These are phyloP conservation scores for Gleditsia sinensis DNA, from an alignment of 306 rosid species.

Conservation along the genomic window DNA sequence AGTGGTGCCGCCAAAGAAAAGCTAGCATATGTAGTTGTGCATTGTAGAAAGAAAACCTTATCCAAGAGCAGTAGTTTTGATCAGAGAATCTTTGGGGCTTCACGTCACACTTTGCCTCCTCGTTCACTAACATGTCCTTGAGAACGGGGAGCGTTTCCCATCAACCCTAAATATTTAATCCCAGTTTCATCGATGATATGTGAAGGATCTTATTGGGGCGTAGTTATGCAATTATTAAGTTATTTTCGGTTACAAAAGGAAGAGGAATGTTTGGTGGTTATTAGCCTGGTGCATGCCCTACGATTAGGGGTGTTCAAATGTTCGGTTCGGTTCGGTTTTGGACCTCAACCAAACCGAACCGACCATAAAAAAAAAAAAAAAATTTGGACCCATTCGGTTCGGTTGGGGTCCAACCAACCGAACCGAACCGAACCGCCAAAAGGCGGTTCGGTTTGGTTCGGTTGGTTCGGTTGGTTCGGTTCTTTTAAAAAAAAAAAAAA, in stretches of 20 bases:
- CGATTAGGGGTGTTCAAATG: too few relatives aligned
- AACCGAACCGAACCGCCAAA: too few relatives aligned
- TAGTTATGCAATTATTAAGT: constrained; percentile 28
- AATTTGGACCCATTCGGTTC: too few relatives aligned
- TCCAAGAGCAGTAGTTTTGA: constrained; percentile 41
- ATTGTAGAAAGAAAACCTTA: constrained; percentile 36
- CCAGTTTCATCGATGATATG: background rate
- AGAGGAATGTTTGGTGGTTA: constrained; percentile 24
- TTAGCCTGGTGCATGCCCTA: too few relatives aligned
- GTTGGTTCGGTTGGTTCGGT: too few relatives aligned
- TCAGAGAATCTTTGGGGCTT: constrained; percentile 62
- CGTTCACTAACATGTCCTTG: constrained; percentile 61
- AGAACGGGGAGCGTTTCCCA: constrained; percentile 46
- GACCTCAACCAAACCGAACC: too few relatives aligned
- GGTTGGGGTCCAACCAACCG: too few relatives aligned
- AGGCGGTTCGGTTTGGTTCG: too few relatives aligned
- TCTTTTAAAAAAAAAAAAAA: too few relatives aligned
- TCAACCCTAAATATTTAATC: constrained; percentile 11
- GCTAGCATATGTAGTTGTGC: background rate
- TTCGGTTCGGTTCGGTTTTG: too few relatives aligned
- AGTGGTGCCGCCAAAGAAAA: constrained; percentile 39
- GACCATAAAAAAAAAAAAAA: too few relatives aligned
- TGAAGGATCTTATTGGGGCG: constrained; percentile 29
- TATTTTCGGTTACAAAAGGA: constrained; percentile 1
- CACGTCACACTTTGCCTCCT: constrained; percentile 69